Evolutionary conservation across 768 basidiomycete species (phyloP).

Genomic region (Trametes cingulata): DNA sequence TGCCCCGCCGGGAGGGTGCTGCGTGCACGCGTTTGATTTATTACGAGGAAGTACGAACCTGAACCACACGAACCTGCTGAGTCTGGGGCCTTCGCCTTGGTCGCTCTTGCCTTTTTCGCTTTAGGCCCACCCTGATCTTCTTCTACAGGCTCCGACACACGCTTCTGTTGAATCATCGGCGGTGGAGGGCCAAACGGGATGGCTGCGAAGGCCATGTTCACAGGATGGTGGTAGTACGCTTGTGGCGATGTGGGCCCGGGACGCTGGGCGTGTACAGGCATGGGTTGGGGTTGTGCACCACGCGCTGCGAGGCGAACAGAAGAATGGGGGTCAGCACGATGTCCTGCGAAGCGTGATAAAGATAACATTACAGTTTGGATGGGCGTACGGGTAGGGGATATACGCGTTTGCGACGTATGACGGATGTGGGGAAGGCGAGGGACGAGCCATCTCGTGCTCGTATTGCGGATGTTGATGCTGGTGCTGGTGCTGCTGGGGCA

Average conservation of each 20-base stretch:
- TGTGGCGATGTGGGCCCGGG: constrained; percentile 17
- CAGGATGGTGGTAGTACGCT: constrained; percentile 11
- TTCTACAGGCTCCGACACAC: constrained; percentile 39
- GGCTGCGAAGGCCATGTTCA: constrained; percentile 14
- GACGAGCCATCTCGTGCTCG: constrained; percentile 19
- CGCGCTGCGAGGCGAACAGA: constrained; percentile 62
- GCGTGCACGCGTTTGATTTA: not conserved
- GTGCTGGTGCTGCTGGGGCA: constrained; percentile 4
- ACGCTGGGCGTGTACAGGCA: constrained; percentile 28
- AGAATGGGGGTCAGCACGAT: constrained; percentile 51
- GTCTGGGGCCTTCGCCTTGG: constrained; percentile 34
- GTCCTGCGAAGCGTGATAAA: constrained; percentile 44
- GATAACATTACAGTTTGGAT: constrained; percentile 24
- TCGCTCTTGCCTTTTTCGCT: constrained; percentile 48
- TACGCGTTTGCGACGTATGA: constrained; percentile 24
- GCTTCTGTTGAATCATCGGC: constrained; percentile 29
- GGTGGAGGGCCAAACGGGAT: constrained; percentile 14
- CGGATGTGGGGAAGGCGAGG: constrained; percentile 10
- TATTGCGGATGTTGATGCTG: constrained; percentile 17
- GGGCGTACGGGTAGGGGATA: constrained; percentile 18
- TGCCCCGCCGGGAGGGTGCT: constrained; percentile 60
- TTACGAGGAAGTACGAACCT: not conserved
- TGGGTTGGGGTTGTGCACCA: constrained; percentile 38
- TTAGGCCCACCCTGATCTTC: constrained; percentile 44
- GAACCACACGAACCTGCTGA: constrained; percentile 32